These are phyloP conservation scores for Wickerhamomyces canadensis DNA, from an alignment of 805 yeast species.

Conservation along the genomic window DNA sequence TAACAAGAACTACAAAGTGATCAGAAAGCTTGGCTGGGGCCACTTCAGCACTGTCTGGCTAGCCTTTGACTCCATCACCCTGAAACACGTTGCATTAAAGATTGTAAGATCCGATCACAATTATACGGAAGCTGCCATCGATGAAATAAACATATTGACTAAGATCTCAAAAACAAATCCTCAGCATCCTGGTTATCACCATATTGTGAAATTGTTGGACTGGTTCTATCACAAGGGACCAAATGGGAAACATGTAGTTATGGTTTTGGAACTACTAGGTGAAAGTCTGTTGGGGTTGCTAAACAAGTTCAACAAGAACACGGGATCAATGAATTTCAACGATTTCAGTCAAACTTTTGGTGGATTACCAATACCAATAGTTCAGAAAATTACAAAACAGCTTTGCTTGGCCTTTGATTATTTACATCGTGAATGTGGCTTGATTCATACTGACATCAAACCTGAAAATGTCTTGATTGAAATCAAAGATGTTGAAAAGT, in stretches of 20 bases:
- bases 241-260: constrained; percentile 58
- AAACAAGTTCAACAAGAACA: constrained; percentile 30
- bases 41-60: constrained; percentile 72
- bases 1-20: constrained; percentile 38
- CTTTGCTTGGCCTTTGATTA: constrained; percentile 50
- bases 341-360: constrained; percentile 37
- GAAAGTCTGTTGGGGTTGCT: constrained; percentile 50
- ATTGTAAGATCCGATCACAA: constrained; percentile 49
- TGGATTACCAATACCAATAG: constrained; percentile 49
- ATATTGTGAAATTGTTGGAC: constrained; percentile 49
- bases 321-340: background rate
- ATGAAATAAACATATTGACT: constrained; percentile 50
- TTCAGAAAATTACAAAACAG: constrained; percentile 53
- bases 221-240: constrained; percentile 55
- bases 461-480: constrained; percentile 65
- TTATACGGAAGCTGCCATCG: constrained; percentile 59
- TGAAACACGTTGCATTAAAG: constrained; percentile 54
- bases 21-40: constrained; percentile 66
- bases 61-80: constrained; percentile 34
- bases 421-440: constrained; percentile 55
- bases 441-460: constrained; percentile 70
- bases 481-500: constrained; percentile 47
- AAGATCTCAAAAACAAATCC: constrained; percentile 25
- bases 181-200: constrained; percentile 44
- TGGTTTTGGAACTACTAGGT: constrained; percentile 63